These are phyloP conservation scores for Phytophthora fragariae DNA, from an alignment of 352 stramenopile species.

Conservation along the genomic window DNA sequence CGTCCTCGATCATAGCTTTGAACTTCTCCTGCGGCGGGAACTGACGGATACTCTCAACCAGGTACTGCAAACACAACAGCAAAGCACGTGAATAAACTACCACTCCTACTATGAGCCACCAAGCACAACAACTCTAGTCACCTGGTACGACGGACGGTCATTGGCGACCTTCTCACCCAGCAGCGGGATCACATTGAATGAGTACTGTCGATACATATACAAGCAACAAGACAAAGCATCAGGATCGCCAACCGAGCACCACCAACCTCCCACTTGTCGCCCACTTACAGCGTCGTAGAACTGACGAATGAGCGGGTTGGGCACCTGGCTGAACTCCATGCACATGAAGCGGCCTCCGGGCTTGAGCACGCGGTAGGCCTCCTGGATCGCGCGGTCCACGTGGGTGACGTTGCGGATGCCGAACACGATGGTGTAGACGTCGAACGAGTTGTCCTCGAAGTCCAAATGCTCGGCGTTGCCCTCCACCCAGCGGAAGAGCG, in stretches of 20 bases:
- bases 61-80: constrained; percentile 73
- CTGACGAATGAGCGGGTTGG: constrained; percentile 91
- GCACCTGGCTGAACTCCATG: constrained; percentile 98
- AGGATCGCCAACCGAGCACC: background rate
- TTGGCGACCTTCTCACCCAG: constrained; percentile 95
- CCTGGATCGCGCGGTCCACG: constrained; percentile 94
- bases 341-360: constrained; percentile 97
- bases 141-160: constrained; percentile 97
- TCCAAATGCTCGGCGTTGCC: constrained; percentile 96
- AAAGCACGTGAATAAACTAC: background rate
- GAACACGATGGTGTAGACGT: constrained; percentile 99
- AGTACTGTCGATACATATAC: constrained; percentile 85
- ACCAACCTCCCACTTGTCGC: background rate
- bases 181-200: constrained; percentile 98
- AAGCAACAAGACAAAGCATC: background rate
- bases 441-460: constrained; percentile 96
- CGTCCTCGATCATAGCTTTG: constrained; percentile 93
- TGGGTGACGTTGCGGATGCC: constrained; percentile 99
- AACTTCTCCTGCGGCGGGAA: constrained; percentile 98
- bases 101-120: background rate
- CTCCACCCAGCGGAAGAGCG: constrained; percentile 91
- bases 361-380: constrained; percentile 97
- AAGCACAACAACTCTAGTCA: constrained; percentile 12
- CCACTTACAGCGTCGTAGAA: constrained; percentile 94
- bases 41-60: constrained; percentile 99